phyloP scores from a whole-genome alignment of 176 grass and related monocot species.

The Pontederia crassipes region DNA sequence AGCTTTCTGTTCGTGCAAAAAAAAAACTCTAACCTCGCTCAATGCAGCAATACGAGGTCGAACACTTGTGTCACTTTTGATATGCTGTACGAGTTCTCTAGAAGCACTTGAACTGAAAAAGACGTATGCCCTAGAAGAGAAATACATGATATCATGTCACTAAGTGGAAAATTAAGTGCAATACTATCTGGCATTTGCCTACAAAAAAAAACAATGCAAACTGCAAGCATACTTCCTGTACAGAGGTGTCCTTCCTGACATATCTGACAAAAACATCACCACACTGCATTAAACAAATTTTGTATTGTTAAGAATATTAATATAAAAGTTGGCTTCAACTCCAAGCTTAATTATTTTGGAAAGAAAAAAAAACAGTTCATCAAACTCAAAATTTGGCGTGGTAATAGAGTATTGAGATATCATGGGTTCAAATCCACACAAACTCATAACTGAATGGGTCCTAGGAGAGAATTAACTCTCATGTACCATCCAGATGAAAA shows the following conservation, averaged over 20 bases:
- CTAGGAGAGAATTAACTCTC: too few species aligned
- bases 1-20: not conserved
- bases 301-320: conserved; percentile 20
- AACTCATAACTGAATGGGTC: too few species aligned
- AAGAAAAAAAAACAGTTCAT: not conserved
- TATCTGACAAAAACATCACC: conserved; percentile 61
- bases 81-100: conserved; percentile 49
- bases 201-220: not conserved
- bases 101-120: conserved; percentile 74
- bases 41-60: conserved; percentile 50
- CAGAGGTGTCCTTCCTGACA: conserved; percentile 71
- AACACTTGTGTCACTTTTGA: conserved; percentile 58
- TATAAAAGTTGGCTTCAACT: not conserved
- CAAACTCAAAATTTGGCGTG: not conserved
- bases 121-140: conserved; percentile 19
- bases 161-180: not conserved
- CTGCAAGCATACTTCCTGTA: conserved; percentile 76
- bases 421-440: too few species aligned
- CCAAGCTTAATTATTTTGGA: too few species aligned
- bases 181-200: conserved; percentile 10
- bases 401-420: too few species aligned
- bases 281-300: conserved; percentile 40
- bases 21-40: conserved; percentile 50
- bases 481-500: too few species aligned
- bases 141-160: not conserved